phyloP scores from a whole-genome alignment of 306 rosid species.

The Trichosanthes cucumerina region DNA sequence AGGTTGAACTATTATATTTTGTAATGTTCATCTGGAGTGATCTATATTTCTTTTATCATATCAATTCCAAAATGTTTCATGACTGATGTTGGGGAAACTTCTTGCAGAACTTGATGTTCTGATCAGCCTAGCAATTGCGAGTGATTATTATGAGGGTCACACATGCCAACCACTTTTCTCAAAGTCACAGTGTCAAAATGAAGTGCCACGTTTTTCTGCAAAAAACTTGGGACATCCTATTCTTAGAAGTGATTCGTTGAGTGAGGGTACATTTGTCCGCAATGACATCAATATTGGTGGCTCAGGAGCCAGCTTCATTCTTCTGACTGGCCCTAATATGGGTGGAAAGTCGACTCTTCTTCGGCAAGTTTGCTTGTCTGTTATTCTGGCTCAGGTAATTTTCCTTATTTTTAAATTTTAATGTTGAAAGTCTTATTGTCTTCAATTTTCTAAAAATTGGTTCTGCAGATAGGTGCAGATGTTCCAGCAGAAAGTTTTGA shows the following conservation, averaged over 20 bases:
- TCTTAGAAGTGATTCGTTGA: conserved; percentile 76
- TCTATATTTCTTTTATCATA: neutral
- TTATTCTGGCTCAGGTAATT: conserved; percentile 80
- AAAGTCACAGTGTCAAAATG: conserved; percentile 32
- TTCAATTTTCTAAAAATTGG: neutral
- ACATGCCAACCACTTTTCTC: conserved; percentile 58
- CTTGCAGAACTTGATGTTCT: conserved; percentile 86
- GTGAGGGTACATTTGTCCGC: conserved; percentile 73
- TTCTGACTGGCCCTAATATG: conserved; percentile 97
- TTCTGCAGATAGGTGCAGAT: conserved; percentile 77
- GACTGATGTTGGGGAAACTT: conserved; percentile 26
- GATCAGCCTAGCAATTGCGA: conserved; percentile 74
- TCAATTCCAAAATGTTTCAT: conserved; percentile 5
- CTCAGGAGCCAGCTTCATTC: conserved; percentile 57
- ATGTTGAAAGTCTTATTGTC: neutral
- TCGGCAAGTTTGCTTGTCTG: conserved; percentile 95
- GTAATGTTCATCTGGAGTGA: neutral
- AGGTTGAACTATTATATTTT: neutral
- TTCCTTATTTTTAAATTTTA: conserved; percentile 3
- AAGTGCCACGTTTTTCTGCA: conserved; percentile 56
- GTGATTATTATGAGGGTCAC: conserved; percentile 78
- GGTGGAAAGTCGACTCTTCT: conserved; percentile 98
- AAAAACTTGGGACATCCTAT: conserved; percentile 82
- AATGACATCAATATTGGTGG: conserved; percentile 75
- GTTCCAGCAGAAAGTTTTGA: conserved; percentile 89